Conservation (phyloP, 2,329 filamentous ascomycete species). For the Talaromyces sp. region DNA sequence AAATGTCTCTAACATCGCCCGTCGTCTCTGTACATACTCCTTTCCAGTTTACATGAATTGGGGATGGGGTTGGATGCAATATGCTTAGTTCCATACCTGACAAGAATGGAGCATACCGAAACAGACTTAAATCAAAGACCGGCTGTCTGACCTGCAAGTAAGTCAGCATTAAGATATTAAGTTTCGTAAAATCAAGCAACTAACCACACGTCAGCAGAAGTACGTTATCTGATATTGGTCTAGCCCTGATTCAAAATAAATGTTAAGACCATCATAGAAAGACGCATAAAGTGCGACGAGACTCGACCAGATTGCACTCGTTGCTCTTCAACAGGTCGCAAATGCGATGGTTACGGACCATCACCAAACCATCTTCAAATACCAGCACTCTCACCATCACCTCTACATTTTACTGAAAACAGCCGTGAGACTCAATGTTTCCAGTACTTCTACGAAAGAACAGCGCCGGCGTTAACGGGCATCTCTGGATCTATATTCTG, state of each 20-base stretch:
- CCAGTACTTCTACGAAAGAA: constrained; percentile 30
- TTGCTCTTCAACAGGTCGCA: constrained; percentile 31
- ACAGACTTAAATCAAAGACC: constrained; percentile 10
- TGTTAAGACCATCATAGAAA: constrained; percentile 17
- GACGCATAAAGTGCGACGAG: constrained; percentile 34
- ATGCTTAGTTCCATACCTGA: neutral
- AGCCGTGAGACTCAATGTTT: constrained; percentile 29
- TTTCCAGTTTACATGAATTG: neutral
- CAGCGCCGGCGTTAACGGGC: constrained; percentile 25
- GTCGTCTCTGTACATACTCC: neutral
- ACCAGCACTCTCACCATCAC: neutral
- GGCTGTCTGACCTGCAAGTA: constrained; percentile 17
- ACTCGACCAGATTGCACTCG: constrained; percentile 27
- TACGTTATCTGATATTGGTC: neutral
- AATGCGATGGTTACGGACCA: constrained; percentile 30
- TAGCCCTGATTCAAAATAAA: neutral
- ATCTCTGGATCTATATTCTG: constrained; percentile 29
- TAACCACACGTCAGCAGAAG: neutral
- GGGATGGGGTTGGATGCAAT: neutral
- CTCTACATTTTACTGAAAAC: neutral
- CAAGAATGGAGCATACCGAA: neutral
- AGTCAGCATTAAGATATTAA: neutral
- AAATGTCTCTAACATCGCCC: neutral
- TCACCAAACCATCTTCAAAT: neutral
- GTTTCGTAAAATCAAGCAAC: neutral